Base-by-base conservation (phyloP, 1,284 basidiomycete species). In the Lentinus polychrous region DNA sequence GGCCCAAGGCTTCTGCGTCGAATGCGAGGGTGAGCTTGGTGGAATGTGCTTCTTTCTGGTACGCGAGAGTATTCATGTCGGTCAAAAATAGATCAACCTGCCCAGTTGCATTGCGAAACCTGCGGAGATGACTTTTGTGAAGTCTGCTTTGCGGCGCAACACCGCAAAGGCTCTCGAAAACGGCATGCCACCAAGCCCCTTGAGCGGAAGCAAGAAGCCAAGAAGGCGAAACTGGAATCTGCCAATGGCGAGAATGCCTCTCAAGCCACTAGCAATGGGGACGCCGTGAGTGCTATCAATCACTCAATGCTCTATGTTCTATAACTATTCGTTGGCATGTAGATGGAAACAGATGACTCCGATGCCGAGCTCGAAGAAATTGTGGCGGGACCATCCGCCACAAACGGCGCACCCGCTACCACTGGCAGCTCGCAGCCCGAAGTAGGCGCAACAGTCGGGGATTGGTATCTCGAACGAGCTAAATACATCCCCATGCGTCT, bases 101-200 rank as follows among this genome's bases (percentile, higher is more conserved):
- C 86, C 7, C 78, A 87, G 58, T 58, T 90, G 14, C 64, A 71
- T 43, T 91, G 88, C 57, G 79, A 83, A 59, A 72, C 75, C 8
- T 91, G 88, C 60, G 66, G 57, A 6, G 87, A 91, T 61, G 66
- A 73, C 32, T 91, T 81, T 58, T 91, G 88, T 53, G 83, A 89
- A 61, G 87, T 91, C 18, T 91, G 88, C 68, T 91, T 85, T 62
- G 76, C 83, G 10, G 77, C 86, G 0, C 86, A 86, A 59, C 88
- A 91, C 63, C 71, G 87, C 43, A 91, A 90, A 57, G 88, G 88
- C 14, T 73, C 79, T 3, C 73, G 88, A 42, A 88, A 83, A 64
- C 62, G 63, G 38, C 88, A 91, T 62, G 64, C 65, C 3, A 69
- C 72, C n/a, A 81, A 73, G 52, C 66, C 76, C 23, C 57, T 88